Conservation (phyloP, 2,329 filamentous ascomycete species). For the Coleophoma cylindrospora region DNA sequence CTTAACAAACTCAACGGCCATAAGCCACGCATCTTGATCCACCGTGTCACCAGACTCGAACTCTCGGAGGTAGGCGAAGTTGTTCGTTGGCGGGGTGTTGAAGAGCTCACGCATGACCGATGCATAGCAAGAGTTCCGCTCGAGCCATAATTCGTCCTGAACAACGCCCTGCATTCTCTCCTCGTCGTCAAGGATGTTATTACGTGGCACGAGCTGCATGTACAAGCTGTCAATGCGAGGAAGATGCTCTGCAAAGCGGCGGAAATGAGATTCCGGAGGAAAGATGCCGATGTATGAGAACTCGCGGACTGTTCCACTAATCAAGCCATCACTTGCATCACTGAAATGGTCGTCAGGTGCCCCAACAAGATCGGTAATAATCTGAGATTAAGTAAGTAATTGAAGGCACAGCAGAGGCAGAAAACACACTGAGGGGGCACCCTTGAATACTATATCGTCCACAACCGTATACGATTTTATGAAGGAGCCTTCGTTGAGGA, state of each 20-base stretch:
- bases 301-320: constrained; percentile 38
- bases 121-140: constrained; percentile 24
- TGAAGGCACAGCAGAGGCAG: background rate
- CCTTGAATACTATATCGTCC: constrained; percentile 61
- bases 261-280: constrained; percentile 58
- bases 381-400: constrained; percentile 34
- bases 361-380: constrained; percentile 48
- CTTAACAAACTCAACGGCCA: constrained; percentile 36
- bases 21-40: constrained; percentile 40
- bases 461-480: constrained; percentile 54
- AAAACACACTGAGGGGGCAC: constrained; percentile 37
- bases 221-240: constrained; percentile 47
- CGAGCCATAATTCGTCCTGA: constrained; percentile 25
- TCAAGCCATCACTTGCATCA: constrained; percentile 15
- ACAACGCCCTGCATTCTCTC: constrained; percentile 17
- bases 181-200: constrained; percentile 28
- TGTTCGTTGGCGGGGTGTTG: constrained; percentile 18
- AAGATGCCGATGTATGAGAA: constrained; percentile 63
- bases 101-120: constrained; percentile 22
- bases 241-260: constrained; percentile 40
- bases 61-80: constrained; percentile 38
- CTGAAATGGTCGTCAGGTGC: constrained; percentile 31
- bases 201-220: constrained; percentile 42
- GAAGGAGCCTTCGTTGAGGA: constrained; percentile 72
- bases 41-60: constrained; percentile 46